Conservation (phyloP, 2,329 filamentous ascomycete species). For the Colletotrichum sp. region DNA sequence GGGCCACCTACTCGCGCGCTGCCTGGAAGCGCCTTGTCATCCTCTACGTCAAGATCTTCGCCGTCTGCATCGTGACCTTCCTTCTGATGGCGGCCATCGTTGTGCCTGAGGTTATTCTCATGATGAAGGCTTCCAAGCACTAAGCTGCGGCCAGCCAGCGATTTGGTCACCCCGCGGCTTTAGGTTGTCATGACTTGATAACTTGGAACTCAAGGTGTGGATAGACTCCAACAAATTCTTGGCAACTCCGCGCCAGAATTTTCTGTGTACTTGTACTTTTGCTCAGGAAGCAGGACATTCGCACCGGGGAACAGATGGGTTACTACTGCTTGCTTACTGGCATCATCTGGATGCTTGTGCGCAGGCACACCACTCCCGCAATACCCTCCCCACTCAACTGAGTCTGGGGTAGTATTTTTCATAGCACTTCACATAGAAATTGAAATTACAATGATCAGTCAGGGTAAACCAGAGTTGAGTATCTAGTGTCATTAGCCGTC, state of each 20-base stretch:
- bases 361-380: background rate
- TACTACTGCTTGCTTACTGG: background rate
- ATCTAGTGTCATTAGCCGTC: conserved; percentile 20
- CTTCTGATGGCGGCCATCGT: conserved; percentile 54
- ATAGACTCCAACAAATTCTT: background rate
- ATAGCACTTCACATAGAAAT: background rate
- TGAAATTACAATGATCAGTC: background rate
- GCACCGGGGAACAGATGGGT: background rate
- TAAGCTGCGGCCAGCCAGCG: background rate
- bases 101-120: conserved; percentile 54
- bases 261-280: background rate
- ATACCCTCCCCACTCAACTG: background rate
- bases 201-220: background rate
- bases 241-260: background rate
- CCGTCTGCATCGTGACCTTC: conserved; percentile 54
- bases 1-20: conserved; percentile 76
- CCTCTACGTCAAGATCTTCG: conserved; percentile 75
- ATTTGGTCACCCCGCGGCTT: background rate
- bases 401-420: background rate
- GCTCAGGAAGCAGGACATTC: background rate
- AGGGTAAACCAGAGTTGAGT: background rate
- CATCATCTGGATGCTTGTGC: background rate
- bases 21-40: conserved; percentile 77
- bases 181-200: background rate
- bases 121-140: conserved; percentile 28